Conservation (phyloP, 176 grass and related monocot species). For the Triticum aestivum region IWGSC_CS_RefSeq_v2.1 NC_057798.1:378164015-378164514, state of each 20-base stretch:
- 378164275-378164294: slow-evolving; percentile 83
- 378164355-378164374: slow-evolving; percentile 66
- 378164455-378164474: slow-evolving; percentile 40
- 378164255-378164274: slow-evolving; percentile 66
- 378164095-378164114: slow-evolving; percentile 77
- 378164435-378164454: slow-evolving; percentile 80
- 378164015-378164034: slow-evolving; percentile 45
- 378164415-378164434: slow-evolving; percentile 68
- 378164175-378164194: slow-evolving; percentile 75
- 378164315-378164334: slow-evolving; percentile 54
- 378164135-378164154: slow-evolving; percentile 68
- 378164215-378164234: slow-evolving; percentile 54
- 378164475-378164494: slow-evolving; percentile 90
- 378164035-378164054: slow-evolving; percentile 33
- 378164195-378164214: slow-evolving; percentile 73
- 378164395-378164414: slow-evolving; percentile 65
- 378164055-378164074: slow-evolving; percentile 61
- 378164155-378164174: slow-evolving; percentile 74
- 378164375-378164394: slow-evolving; percentile 93
- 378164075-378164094: slow-evolving; percentile 61
- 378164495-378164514: slow-evolving; percentile 93
- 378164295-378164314: slow-evolving; percentile 54
- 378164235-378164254: neutral
- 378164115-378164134: slow-evolving; percentile 59
- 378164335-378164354: slow-evolving; percentile 85